phyloP scores from a whole-genome alignment of 495 filamentous ascomycete species.

The Entonaema liquescens region DNA sequence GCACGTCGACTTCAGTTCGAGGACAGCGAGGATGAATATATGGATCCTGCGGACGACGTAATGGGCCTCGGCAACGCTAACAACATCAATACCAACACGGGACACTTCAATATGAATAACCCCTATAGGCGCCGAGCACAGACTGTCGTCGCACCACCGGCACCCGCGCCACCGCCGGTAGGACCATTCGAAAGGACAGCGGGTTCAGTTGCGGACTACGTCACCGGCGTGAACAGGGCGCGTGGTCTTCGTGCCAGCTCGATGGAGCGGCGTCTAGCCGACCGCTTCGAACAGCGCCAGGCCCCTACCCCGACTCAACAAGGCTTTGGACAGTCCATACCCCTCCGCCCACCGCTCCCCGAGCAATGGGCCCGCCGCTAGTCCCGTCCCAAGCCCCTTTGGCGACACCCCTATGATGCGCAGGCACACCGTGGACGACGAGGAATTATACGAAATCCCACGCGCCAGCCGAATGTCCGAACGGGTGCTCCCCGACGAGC shows the following conservation, averaged over 20 bases:
- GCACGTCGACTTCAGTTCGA: conserved; percentile 63
- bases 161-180: conserved; percentile 49
- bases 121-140: conserved; percentile 56
- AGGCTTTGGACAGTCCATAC: conserved; percentile 42
- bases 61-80: conserved; percentile 52
- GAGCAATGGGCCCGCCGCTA: conserved; percentile 45
- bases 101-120: conserved; percentile 46
- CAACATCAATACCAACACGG: conserved; percentile 42
- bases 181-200: conserved; percentile 47
- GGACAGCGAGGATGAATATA: conserved; percentile 53
- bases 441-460: conserved; percentile 50
- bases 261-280: conserved; percentile 56
- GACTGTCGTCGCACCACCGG: conserved; percentile 50
- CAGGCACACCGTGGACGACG: conserved; percentile 55
- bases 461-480: conserved; percentile 25
- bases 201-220: conserved; percentile 48
- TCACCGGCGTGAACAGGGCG: conserved; percentile 44
- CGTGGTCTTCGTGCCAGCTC: conserved; percentile 50
- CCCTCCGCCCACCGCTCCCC: conserved; percentile 41
- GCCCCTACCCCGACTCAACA: conserved; percentile 37
- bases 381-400: conserved; percentile 32
- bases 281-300: conserved; percentile 50
- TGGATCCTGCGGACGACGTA: conserved; percentile 49
- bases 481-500: conserved; percentile 34
- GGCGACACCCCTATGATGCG: conserved; percentile 40